These are phyloP conservation scores for Trichosanthes cucumerina DNA, from an alignment of 306 rosid species.

Conservation along the genomic window DNA sequence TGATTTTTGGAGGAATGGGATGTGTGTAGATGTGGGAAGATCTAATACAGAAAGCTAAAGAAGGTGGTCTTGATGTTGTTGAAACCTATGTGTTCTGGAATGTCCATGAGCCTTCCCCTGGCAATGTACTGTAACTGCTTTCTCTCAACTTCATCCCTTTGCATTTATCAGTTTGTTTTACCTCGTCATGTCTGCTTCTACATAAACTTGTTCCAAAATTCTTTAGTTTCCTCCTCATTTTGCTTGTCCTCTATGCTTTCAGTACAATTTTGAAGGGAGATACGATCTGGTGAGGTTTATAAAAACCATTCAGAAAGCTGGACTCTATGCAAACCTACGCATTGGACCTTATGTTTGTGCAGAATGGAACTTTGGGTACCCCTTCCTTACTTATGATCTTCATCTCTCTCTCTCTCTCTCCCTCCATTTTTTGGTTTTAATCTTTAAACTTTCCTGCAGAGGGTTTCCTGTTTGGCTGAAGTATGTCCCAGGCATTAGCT, in stretches of 20 bases:
- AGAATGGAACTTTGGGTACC: conserved; percentile 98
- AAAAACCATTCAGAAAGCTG: conserved; percentile 80
- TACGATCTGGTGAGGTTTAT: conserved; percentile 81
- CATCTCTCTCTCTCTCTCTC: conserved; percentile 1
- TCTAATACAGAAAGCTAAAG: conserved; percentile 91
- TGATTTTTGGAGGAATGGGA: conserved; percentile 1
- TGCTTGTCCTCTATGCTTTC: conserved; percentile 24
- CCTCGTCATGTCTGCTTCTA: not conserved
- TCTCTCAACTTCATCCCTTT: not conserved
- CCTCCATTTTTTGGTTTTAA: not conserved
- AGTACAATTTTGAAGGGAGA: conserved; percentile 93
- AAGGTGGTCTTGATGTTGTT: conserved; percentile 85
- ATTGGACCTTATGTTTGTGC: conserved; percentile 99
- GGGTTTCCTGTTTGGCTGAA: conserved; percentile 99
- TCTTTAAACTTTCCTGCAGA: conserved; percentile 28
- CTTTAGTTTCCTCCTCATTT: not conserved
- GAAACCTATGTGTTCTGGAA: conserved; percentile 98
- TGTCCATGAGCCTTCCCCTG: conserved; percentile 90
- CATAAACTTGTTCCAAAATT: not conserved
- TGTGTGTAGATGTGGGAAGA: conserved; percentile 88
- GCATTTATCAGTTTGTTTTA: not conserved
- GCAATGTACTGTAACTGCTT: conserved; percentile 46
- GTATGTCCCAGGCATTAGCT: conserved; percentile 95
- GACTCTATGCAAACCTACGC: conserved; percentile 86
- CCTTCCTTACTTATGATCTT: not conserved